Base-by-base conservation (phyloP, 2,329 filamentous ascomycete species). In the Fusarium circinatum region DNA sequence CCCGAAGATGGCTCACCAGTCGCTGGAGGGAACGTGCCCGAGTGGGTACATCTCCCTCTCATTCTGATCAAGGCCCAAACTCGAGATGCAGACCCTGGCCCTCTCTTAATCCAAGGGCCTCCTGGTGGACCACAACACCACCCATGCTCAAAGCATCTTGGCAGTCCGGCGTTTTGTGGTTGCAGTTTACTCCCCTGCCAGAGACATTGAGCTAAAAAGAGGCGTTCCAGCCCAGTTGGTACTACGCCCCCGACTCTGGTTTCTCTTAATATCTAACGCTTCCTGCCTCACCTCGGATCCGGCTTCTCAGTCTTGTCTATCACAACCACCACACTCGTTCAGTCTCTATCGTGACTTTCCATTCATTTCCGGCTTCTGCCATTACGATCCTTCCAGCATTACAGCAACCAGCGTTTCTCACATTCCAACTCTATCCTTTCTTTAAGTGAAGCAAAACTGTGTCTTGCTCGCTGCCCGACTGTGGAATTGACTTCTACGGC, bases 401-500 rank as follows among this genome's bases (percentile, higher is more conserved):
- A 54, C 67, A 72, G 73, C 71, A 68, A 69, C 65, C 67, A 64
- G 57, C 67, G 60, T 72, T 75, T 73, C 48, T 60, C 65, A 65
- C 70, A 60, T 57, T 64, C 59, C 74, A 66, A 70, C 70, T 70
- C 64, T 45, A 64, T 75, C 70, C 75, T 71, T 78, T 78, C 69
- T 76, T 64, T 77, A 71, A 55, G 74, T 76, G 76, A 78, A 78
- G 76, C 72, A 77, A 78, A 76, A 80, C 80, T 80, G 76, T 71
- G 78, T 81, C 68, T 80, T 78, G 74, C 75, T 74, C 59, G 52
- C 69, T 75, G 45, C 38, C 39, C 41, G 68, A 63, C 74, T 68
- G 79, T 77, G 71, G 77, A 82, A 81, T 82, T 66, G 80, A 81
- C 63, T 79, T 80, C 81, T 79, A 67, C 80, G 67, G 67, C 57